Conservation (phyloP, 2,329 filamentous ascomycete genomes). For the Fusarium sp. region DNA sequence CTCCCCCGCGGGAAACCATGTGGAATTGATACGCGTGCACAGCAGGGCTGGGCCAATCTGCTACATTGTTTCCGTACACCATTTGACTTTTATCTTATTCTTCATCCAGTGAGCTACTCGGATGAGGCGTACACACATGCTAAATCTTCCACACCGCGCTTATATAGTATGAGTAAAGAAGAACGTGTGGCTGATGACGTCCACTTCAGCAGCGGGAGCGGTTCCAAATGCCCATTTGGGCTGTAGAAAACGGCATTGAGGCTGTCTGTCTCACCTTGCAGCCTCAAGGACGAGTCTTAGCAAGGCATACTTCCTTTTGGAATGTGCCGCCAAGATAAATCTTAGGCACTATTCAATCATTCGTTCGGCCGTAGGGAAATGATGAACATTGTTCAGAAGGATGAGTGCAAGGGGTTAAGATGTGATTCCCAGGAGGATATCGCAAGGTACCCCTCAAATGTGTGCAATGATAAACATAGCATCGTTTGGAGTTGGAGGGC, state of each 20-base stretch:
- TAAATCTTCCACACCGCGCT: slow-evolving; percentile 6
- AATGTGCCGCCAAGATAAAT: slow-evolving; percentile 9
- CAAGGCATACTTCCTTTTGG: not conserved
- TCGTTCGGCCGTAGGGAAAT: slow-evolving; percentile 24
- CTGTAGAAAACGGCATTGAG: not conserved
- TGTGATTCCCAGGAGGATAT: slow-evolving; percentile 6
- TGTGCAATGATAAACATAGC: slow-evolving; percentile 13
- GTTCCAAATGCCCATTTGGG: not conserved
- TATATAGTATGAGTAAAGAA: slow-evolving; percentile 4
- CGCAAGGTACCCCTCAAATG: slow-evolving; percentile 15
- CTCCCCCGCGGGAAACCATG: slow-evolving; percentile 32
- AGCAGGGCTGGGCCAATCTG: slow-evolving; percentile 22
- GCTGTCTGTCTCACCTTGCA: slow-evolving; percentile 13
- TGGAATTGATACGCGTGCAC: slow-evolving; percentile 26
- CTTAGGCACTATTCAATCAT: slow-evolving; percentile 2
- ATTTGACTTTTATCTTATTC: slow-evolving; percentile 15
- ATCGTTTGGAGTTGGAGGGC: slow-evolving; percentile 17
- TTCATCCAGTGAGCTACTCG: slow-evolving; percentile 15
- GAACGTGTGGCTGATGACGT: slow-evolving; percentile 29
- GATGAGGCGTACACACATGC: slow-evolving; percentile 9
- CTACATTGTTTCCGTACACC: slow-evolving; percentile 14
- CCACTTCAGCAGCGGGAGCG: not conserved
- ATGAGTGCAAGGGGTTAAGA: not conserved
- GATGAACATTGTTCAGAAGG: not conserved
- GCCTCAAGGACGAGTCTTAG: not conserved